These are phyloP conservation scores for Boletus coccyginus DNA, from an alignment of 768 basidiomycete genomes.

Conservation along the genomic window DNA sequence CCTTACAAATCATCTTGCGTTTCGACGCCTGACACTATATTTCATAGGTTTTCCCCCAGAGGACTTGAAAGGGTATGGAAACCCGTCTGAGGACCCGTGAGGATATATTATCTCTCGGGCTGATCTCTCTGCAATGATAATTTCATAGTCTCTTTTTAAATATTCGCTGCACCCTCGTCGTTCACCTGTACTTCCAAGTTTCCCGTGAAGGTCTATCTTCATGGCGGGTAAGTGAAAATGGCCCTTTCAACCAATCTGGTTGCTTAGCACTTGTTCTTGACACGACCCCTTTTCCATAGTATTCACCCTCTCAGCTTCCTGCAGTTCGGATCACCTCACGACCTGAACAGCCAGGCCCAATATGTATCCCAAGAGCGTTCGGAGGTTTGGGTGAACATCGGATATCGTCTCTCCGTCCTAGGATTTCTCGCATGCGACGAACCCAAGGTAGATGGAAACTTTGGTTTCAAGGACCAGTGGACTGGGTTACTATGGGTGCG, in stretches of 20 bases:
- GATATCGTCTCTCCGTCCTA: constrained; percentile 71
- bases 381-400: constrained; percentile 73
- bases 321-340: constrained; percentile 77
- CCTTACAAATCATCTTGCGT: not conserved
- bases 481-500: constrained; percentile 66
- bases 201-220: constrained; percentile 72
- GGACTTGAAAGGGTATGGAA: constrained; percentile 63
- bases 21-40: not conserved
- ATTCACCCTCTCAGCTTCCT: constrained; percentile 49
- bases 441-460: constrained; percentile 64
- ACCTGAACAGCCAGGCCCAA: constrained; percentile 58
- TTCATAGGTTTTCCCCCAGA: constrained; percentile 43
- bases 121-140: not conserved
- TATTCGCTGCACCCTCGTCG: constrained; percentile 53
- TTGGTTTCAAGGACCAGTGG: constrained; percentile 85
- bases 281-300: not conserved
- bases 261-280: not conserved
- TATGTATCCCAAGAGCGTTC: constrained; percentile 58
- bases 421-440: constrained; percentile 68
- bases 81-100: constrained; percentile 69
- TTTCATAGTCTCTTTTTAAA: constrained; percentile 56
- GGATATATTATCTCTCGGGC: not conserved
- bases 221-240: constrained; percentile 56
- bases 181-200: constrained; percentile 40
- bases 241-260: not conserved